Evolutionary conservation across 106 monocot genomes (phyloP), one percentile per base, ranked within the genome.

Genomic region (Apostasia shenzhenica): DNA sequence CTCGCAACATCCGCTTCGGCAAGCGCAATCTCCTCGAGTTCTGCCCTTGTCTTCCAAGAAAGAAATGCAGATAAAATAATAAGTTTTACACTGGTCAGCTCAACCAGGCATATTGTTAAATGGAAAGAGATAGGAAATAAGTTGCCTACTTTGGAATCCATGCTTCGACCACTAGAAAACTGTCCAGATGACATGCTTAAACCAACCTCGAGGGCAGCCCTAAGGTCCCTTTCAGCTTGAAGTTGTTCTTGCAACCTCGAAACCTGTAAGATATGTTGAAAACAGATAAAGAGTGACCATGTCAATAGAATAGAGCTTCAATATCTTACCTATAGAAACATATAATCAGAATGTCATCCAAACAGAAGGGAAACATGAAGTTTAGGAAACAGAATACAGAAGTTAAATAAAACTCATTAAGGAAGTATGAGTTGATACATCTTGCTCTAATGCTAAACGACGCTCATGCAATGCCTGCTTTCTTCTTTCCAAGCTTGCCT

Each of bases 1-100:
- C 92, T 90, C 9, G 97, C 90, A 59, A 99, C 97, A 85, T 99
- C 97, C 67, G 92, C 92, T 80, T 99, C 97, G 66, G 97, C 97
- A 57, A 99, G 85, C 41, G 97, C 92, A 76, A 99, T 99, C 81
- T 99, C 97, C 87, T 99, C 92, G 11, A 99, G 83, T 67, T 99
- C 97, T 58, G 97, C 92, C 81, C 90, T 90, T 69, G 97, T 99
- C 97, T 99, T 81, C 45, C 83, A 50, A 68, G 43, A 60, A 66
- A 54, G 14, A 52, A 44, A 41, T 46, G 57, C 49, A 76, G 55
- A 59, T 70, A 64, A 41, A 56, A 59, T 5, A 67, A 48, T 68
- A 59, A 41, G 14, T 67, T 62, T 53, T 57, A 41, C 26, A 26
- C 26, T 26, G 26, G 26, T 26, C 26, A 26, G 26, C 26, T 26